These are phyloP conservation scores for Circinella minor DNA, from an alignment of 371 early-diverging fungal species.

Conservation along the genomic window DNA sequence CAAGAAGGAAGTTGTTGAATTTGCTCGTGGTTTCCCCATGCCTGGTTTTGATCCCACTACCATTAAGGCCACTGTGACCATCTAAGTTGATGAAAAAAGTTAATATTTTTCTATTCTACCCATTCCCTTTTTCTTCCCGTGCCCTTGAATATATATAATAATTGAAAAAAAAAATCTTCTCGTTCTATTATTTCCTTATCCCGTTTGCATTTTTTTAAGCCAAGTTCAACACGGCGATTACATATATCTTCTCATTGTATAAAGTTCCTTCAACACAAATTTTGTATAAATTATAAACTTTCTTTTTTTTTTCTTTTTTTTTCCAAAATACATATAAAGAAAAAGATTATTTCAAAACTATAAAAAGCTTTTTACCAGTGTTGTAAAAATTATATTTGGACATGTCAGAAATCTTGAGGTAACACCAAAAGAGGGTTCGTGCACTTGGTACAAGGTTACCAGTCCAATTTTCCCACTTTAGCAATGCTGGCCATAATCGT, in stretches of 20 bases:
- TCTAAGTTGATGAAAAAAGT: slow-evolving; percentile 24
- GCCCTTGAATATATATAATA: no score
- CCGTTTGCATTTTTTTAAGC: slow-evolving; percentile 12
- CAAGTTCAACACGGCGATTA: slow-evolving; percentile 13
- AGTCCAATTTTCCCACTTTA: neutral
- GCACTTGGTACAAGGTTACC: neutral
- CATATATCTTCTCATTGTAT: slow-evolving; percentile 10
- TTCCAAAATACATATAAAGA: neutral
- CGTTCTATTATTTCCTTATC: neutral
- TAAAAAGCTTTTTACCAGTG: neutral
- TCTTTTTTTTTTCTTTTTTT: neutral
- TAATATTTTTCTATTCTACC: neutral
- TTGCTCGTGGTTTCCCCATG: slow-evolving; percentile 92
- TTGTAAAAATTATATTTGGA: neutral
- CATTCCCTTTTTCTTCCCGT: neutral
- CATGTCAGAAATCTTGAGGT: slow-evolving; percentile 10
- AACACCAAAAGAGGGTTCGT: slow-evolving; percentile 8
- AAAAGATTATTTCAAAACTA: neutral
- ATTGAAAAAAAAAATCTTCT: no score
- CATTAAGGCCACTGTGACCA: slow-evolving; percentile 50
- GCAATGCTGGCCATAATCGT: neutral
- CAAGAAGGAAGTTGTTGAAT: slow-evolving; percentile 88
- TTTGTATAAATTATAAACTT: slow-evolving; percentile 22
- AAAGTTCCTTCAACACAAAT: slow-evolving; percentile 18
- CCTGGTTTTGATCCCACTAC: slow-evolving; percentile 72